These are phyloP conservation scores for Tuber aestivum DNA, from an alignment of 495 filamentous ascomycete species.

Conservation along the genomic window DNA sequence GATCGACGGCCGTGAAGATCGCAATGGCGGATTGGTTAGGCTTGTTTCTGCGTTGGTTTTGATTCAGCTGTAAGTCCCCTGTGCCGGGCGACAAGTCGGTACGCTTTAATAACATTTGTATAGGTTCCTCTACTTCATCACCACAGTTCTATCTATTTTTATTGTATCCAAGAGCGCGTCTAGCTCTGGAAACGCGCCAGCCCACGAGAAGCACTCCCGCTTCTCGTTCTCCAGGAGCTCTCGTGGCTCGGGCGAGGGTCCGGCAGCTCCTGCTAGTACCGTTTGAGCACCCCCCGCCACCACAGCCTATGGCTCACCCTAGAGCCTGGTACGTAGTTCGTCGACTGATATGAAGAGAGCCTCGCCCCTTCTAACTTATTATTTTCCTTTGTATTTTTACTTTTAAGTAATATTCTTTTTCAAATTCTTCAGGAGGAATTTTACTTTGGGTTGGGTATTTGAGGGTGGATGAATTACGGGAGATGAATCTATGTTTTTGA, in stretches of 20 bases:
- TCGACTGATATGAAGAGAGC: background rate
- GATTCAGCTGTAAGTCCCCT: constrained; percentile 19
- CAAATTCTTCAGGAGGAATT: background rate
- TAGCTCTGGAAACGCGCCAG: background rate
- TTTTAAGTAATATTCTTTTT: background rate
- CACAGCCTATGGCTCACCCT: background rate
- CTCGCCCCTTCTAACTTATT: background rate
- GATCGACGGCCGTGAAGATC: background rate
- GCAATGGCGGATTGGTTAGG: constrained; percentile 21
- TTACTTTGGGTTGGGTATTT: background rate
- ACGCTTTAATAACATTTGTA: background rate
- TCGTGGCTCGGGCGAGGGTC: constrained; percentile 2
- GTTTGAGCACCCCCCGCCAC: background rate
- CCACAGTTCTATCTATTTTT: constrained; percentile 15
- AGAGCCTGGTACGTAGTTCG: background rate
- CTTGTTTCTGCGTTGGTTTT: constrained; percentile 13
- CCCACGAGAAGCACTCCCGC: background rate
- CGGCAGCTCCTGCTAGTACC: background rate
- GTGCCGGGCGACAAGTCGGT: background rate
- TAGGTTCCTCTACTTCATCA: constrained; percentile 29
- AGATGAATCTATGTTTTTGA: background rate
- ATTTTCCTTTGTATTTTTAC: background rate
- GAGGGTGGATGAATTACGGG: background rate
- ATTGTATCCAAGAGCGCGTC: constrained; percentile 8
- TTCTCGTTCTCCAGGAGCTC: constrained; percentile 13